Evolutionary conservation across 139 green algal genomes (phyloP).

Genomic region (Deuterostichococcus epilithicus): DNA sequence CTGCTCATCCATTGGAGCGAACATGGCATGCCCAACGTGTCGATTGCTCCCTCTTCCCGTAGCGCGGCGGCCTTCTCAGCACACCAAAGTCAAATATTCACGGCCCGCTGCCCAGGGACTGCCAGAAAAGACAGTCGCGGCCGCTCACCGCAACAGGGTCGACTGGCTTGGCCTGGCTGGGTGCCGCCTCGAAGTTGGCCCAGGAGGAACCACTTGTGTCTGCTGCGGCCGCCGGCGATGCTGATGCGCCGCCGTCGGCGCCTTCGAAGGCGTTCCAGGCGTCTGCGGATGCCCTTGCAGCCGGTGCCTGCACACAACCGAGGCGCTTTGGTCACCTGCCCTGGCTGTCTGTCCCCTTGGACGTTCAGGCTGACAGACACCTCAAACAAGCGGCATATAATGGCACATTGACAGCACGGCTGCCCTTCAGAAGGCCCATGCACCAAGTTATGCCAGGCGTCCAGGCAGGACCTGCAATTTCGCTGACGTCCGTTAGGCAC

Average conservation of each 20-base stretch:
- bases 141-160: background rate
- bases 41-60: no score
- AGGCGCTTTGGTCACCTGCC: no score
- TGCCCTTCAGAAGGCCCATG: background rate
- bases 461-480: background rate
- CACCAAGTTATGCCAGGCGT: background rate
- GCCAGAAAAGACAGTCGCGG: no score
- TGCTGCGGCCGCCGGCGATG: background rate
- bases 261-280: background rate
- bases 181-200: background rate
- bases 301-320: background rate
- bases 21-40: no score
- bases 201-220: background rate
- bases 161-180: background rate
- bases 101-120: no score
- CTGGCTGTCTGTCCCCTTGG: no score
- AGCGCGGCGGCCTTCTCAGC: no score
- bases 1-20: no score
- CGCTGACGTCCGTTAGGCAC: background rate
- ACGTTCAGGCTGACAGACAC: no score
- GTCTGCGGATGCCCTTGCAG: background rate
- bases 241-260: background rate
- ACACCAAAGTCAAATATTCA: no score
- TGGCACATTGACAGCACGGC: conserved; percentile 6
- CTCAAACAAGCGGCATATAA: no score